Percentiles rank a stretch among this genome's conserved stretches.
These are phyloP conservation scores for Aspergillus biplanus DNA, from an alignment of 495 filamentous ascomycete genomes.

Conservation along the genomic window DNA sequence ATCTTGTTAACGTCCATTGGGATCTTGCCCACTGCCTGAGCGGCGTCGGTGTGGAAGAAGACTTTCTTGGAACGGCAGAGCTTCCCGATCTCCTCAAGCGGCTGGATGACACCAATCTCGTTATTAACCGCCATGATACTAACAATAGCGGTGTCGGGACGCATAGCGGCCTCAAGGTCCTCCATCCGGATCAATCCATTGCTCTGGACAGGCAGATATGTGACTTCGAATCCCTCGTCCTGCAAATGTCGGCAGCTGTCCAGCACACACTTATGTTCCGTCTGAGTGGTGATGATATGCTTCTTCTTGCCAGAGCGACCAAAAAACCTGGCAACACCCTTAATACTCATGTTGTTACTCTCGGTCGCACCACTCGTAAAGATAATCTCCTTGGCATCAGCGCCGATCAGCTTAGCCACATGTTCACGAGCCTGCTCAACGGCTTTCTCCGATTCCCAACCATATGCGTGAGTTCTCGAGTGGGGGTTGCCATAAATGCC, in stretches of 20 bases:
- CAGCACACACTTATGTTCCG: conserved; percentile 98
- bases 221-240: conserved; percentile 94
- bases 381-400: conserved; percentile 96
- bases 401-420: conserved; percentile 85
- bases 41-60: conserved; percentile 98
- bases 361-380: conserved; percentile 98
- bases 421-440: conserved; percentile 84
- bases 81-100: conserved; percentile 89
- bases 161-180: conserved; percentile 86
- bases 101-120: conserved; percentile 98
- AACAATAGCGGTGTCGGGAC: conserved; percentile 87
- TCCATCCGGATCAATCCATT: conserved; percentile 85
- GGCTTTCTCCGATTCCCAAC: conserved; percentile 96
- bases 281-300: conserved; percentile 96
- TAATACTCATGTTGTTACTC: conserved; percentile 99
- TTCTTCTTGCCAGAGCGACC: conserved; percentile 92
- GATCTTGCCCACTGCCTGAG: conserved; percentile 97
- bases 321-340: conserved; percentile 96
- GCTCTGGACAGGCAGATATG: conserved; percentile 86
- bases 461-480: conserved; percentile 96
- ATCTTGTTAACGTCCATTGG: conserved; percentile 94
- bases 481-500: conserved; percentile 97
- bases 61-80: conserved; percentile 89
- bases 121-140: conserved; percentile 99
- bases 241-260: conserved; percentile 96